These are phyloP conservation scores for Pyrenula aspistea DNA, from an alignment of 495 filamentous ascomycete species.

Conservation along the genomic window DNA sequence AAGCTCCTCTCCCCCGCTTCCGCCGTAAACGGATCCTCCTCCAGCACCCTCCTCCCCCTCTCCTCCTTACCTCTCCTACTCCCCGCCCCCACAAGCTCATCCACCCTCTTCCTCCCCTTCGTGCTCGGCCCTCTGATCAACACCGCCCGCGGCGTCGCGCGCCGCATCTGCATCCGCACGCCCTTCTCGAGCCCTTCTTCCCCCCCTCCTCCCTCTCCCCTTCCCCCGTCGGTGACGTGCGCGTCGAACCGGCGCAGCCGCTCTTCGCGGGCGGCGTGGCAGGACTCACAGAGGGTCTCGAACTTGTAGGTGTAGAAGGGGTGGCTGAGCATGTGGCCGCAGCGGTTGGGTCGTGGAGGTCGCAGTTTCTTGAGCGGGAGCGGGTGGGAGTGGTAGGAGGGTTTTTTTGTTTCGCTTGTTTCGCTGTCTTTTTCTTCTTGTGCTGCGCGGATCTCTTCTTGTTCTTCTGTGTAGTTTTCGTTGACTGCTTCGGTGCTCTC, in stretches of 20 bases:
- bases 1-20: not conserved
- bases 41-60: not conserved
- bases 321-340: not conserved
- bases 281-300: not conserved
- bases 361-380: not conserved
- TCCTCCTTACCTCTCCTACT: not conserved
- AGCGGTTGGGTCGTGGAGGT: not conserved
- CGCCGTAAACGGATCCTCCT: not conserved
- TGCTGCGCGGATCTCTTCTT: not conserved
- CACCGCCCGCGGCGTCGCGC: slow-evolving; percentile 10
- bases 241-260: not conserved
- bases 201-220: not conserved
- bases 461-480: too few relatives aligned
- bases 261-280: not conserved
- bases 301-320: not conserved
- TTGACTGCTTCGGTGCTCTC: not conserved
- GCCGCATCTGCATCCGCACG: not conserved
- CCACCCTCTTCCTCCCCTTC: not conserved
- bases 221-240: not conserved
- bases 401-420: not conserved
- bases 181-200: too few relatives aligned
- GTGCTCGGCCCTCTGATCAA: not conserved
- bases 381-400: not conserved
- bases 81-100: not conserved
- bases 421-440: too few relatives aligned